These are phyloP conservation scores for Mucor indicus DNA, from an alignment of 371 early-diverging fungal genomes.

Conservation along the genomic window DNA sequence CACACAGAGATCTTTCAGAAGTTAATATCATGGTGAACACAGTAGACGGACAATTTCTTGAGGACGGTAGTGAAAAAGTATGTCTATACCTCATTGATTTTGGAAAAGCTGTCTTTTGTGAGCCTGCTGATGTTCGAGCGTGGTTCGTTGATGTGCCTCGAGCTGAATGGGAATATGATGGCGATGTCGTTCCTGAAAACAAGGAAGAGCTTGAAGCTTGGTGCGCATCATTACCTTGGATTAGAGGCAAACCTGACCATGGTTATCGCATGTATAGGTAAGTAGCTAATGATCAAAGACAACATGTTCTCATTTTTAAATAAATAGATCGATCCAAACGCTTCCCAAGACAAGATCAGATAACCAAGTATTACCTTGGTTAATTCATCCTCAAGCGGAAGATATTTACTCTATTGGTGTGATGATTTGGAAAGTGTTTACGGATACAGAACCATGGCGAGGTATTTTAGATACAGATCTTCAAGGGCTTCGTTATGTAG, in stretches of 20 bases:
- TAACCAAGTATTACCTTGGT: slow-evolving; percentile 43
- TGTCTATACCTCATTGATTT: slow-evolving; percentile 63
- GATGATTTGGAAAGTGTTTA: slow-evolving; percentile 65
- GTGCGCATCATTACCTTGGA: slow-evolving; percentile 50
- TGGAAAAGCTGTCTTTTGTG: slow-evolving; percentile 63
- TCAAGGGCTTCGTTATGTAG: slow-evolving; percentile 57
- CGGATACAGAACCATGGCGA: slow-evolving; percentile 67
- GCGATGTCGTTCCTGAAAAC: slow-evolving; percentile 43
- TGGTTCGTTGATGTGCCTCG: slow-evolving; percentile 59
- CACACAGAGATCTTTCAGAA: slow-evolving; percentile 66
- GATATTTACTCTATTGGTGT: slow-evolving; percentile 67
- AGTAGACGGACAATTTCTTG: slow-evolving; percentile 33
- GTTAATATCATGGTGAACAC: slow-evolving; percentile 69
- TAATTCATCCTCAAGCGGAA: slow-evolving; percentile 62
- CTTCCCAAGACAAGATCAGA: slow-evolving; percentile 58
- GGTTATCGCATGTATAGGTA: slow-evolving; percentile 63
- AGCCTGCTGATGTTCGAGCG: slow-evolving; percentile 46
- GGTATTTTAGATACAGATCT: slow-evolving; percentile 66
- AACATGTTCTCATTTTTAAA: no score
- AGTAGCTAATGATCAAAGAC: no score
- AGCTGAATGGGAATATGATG: slow-evolving; percentile 38
- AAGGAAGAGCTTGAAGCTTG: slow-evolving; percentile 48
- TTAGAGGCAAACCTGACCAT: slow-evolving; percentile 61
- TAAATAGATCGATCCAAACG: slow-evolving; percentile 63
- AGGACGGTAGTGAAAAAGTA: slow-evolving; percentile 53